A percentile compares a stretch with the other conserved stretches of the same genome.
phyloP scores from a whole-genome alignment of 2,329 filamentous ascomycete genomes.

The Ophiostoma pallidulum region DNA sequence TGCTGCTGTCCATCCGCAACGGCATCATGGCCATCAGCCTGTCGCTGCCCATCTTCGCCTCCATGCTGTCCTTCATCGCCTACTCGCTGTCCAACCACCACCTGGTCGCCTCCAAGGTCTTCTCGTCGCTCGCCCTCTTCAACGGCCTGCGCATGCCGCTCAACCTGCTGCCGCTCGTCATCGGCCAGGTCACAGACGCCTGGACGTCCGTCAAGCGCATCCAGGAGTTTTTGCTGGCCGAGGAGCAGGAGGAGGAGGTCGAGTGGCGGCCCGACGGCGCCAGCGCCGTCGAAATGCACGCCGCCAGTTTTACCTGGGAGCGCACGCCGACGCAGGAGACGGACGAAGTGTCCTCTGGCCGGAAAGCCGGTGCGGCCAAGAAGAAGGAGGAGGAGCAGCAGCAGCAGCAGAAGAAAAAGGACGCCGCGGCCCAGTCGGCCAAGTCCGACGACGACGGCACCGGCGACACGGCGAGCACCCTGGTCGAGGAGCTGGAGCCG shows the following conservation, averaged over 20 bases:
- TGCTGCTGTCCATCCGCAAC: slow-evolving; percentile 73
- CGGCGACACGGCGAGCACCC: slow-evolving; percentile 43
- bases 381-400: slow-evolving; percentile 27
- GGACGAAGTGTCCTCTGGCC: slow-evolving; percentile 35
- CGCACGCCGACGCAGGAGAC: slow-evolving; percentile 46
- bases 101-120: slow-evolving; percentile 68
- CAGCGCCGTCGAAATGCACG: slow-evolving; percentile 59
- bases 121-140: slow-evolving; percentile 90
- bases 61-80: slow-evolving; percentile 90
- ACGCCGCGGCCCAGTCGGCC: not conserved
- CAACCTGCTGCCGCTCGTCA: slow-evolving; percentile 77
- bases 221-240: slow-evolving; percentile 76
- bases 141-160: slow-evolving; percentile 84
- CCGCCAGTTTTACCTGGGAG: slow-evolving; percentile 86
- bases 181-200: slow-evolving; percentile 84
- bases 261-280: slow-evolving; percentile 45
- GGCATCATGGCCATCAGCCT: slow-evolving; percentile 76
- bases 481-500: slow-evolving; percentile 51
- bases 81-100: slow-evolving; percentile 56
- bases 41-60: slow-evolving; percentile 85
- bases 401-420: slow-evolving; percentile 7
- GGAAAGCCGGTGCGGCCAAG: slow-evolving; percentile 17
- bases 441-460: slow-evolving; percentile 29
- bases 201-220: slow-evolving; percentile 78
- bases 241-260: slow-evolving; percentile 71